phyloP scores from a whole-genome alignment of 2,329 filamentous ascomycete species.

The Fusarium nematophilum region DNA sequence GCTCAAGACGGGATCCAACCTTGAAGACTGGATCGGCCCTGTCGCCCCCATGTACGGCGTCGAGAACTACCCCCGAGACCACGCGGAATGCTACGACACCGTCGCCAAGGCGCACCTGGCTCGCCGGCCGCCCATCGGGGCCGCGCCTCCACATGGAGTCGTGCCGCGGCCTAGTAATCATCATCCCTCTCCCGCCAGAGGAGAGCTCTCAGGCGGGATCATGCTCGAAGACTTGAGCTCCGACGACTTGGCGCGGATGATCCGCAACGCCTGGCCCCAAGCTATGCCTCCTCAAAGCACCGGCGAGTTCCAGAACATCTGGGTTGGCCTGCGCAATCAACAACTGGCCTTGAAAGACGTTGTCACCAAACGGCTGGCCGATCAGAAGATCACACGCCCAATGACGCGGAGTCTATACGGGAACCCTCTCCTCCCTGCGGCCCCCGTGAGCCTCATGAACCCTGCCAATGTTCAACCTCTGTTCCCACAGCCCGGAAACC shows the following conservation, averaged over 20 bases:
- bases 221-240: background rate
- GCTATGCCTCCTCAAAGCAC: background rate
- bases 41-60: constrained; percentile 26
- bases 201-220: background rate
- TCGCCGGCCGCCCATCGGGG: constrained; percentile 16
- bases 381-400: background rate
- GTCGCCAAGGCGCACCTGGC: constrained; percentile 3
- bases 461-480: too few species aligned
- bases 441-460: too few species aligned
- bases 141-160: background rate
- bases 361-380: background rate
- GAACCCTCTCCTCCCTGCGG: too few species aligned
- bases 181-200: too few species aligned
- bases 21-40: constrained; percentile 42
- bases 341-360: background rate
- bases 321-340: background rate
- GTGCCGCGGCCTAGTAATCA: too few species aligned
- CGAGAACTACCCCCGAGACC: background rate
- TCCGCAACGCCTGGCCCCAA: background rate
- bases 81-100: background rate
- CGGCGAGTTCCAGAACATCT: background rate
- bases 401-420: too few species aligned
- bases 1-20: constrained; percentile 29
- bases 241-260: background rate
- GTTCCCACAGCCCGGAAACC: too few species aligned